phyloP scores from a whole-genome alignment of 2,329 filamentous ascomycete genomes.

The Colletotrichum endophyticum region DNA sequence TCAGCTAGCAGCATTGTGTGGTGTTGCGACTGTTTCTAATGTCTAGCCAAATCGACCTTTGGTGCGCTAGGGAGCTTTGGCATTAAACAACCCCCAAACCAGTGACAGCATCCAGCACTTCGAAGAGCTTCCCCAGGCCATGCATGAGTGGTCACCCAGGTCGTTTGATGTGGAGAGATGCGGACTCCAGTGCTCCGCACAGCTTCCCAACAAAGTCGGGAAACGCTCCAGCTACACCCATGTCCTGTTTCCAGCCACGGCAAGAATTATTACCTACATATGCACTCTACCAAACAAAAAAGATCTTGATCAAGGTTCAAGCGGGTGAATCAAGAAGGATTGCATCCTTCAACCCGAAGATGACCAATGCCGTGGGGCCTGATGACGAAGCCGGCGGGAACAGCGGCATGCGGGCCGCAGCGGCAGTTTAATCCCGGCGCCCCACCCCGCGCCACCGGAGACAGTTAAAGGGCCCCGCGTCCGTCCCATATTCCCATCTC shows the following conservation, averaged over 20 bases:
- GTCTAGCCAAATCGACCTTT: not conserved
- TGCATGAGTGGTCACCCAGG: not conserved
- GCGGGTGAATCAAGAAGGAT: not conserved
- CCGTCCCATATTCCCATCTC: not conserved
- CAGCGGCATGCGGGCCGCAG: not conserved
- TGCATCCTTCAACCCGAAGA: not conserved
- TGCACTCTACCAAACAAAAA: not conserved
- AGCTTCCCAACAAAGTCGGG: not conserved
- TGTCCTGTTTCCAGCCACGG: fast-evolving
- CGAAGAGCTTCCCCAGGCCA: not conserved
- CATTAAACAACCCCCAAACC: fast-evolving
- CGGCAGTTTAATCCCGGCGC: not conserved
- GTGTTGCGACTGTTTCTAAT: not conserved
- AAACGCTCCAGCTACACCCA: not conserved
- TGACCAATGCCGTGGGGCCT: not conserved
- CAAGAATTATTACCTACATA: fast-evolving
- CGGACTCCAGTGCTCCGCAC: not conserved
- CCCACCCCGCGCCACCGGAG: not conserved
- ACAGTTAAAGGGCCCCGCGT: not conserved
- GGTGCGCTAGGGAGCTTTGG: fast-evolving
- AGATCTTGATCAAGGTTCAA: not conserved
- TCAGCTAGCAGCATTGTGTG: not conserved
- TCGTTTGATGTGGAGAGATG: not conserved
- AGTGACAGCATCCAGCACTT: not conserved
- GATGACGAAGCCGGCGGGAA: not conserved